Conservation (phyloP, 2,329 filamentous ascomycete species). For the Thyridium curvatum region DNA sequence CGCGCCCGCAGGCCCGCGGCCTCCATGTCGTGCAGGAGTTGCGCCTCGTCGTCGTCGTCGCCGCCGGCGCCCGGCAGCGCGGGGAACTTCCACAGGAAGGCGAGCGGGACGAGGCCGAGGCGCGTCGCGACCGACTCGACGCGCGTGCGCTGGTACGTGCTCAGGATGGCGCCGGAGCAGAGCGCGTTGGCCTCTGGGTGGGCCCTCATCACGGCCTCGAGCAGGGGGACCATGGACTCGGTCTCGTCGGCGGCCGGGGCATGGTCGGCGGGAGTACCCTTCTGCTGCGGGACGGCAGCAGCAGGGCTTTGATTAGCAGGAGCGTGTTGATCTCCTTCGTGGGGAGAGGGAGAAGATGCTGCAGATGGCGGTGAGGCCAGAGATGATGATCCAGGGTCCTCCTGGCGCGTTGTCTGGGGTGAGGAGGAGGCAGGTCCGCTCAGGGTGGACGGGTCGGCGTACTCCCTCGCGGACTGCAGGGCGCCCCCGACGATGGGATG, state of each 20-base stretch:
- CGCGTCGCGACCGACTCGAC: slow-evolving; percentile 86
- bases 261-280: slow-evolving; percentile 14
- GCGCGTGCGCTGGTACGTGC: slow-evolving; percentile 92
- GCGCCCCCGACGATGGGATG: slow-evolving; percentile 67
- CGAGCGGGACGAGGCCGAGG: slow-evolving; percentile 74
- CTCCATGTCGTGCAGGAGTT: slow-evolving; percentile 76
- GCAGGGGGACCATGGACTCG: slow-evolving; percentile 73
- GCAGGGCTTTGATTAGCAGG: too few species aligned
- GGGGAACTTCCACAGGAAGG: slow-evolving; percentile 91
- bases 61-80: slow-evolving; percentile 45
- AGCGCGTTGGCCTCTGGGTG: slow-evolving; percentile 83
- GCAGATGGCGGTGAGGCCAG: neutral
- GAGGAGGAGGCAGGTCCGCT: slow-evolving; percentile 8
- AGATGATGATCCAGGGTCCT: neutral
- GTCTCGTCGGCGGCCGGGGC: slow-evolving; percentile 65
- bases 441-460: slow-evolving; percentile 32
- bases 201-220: slow-evolving; percentile 56
- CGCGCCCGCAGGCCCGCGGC: slow-evolving; percentile 73
- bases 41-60: slow-evolving; percentile 33
- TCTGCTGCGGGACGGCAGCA: too few species aligned
- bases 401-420: neutral
- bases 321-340: neutral
- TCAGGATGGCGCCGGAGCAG: slow-evolving; percentile 85
- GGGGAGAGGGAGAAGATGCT: slow-evolving; percentile 1
- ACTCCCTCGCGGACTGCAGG: slow-evolving; percentile 66